Percentiles rank a stretch among this genome's conserved stretches.
These are phyloP conservation scores for Yamadazyma akitaensis DNA, from an alignment of 805 yeast genomes.

Conservation along the genomic window DNA sequence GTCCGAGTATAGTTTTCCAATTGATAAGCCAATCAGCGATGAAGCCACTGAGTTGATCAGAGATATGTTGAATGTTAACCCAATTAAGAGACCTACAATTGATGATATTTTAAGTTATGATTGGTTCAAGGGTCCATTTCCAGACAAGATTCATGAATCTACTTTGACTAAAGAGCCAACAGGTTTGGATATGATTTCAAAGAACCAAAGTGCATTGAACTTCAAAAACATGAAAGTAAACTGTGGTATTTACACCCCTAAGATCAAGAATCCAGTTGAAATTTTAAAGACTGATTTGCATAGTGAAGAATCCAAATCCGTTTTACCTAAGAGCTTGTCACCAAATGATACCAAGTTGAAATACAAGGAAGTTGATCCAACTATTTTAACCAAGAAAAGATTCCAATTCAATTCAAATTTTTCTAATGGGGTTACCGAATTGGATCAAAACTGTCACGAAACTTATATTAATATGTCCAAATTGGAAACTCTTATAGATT, in stretches of 20 bases:
- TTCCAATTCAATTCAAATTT: constrained; percentile 39
- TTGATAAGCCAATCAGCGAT: constrained; percentile 58
- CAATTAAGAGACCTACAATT: constrained; percentile 75
- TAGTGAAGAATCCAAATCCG: constrained; percentile 61
- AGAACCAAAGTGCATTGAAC: constrained; percentile 62
- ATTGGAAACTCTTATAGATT: constrained; percentile 37
- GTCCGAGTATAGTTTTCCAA: constrained; percentile 78
- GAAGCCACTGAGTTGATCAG: constrained; percentile 73
- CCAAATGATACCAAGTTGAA: constrained; percentile 89
- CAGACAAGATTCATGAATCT: constrained; percentile 59
- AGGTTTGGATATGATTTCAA: constrained; percentile 48
- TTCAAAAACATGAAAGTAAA: constrained; percentile 61
- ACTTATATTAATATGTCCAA: constrained; percentile 39
- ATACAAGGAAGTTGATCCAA: constrained; percentile 65
- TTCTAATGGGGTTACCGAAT: constrained; percentile 35
- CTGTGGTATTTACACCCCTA: constrained; percentile 58
- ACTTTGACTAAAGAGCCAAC: constrained; percentile 65
- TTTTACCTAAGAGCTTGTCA: constrained; percentile 85
- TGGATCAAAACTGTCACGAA: constrained; percentile 37
- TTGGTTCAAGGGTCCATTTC: constrained; percentile 89
- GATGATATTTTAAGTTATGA: constrained; percentile 75
- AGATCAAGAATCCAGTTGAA: constrained; percentile 61
- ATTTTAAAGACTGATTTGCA: constrained; percentile 66
- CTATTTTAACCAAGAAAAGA: constrained; percentile 25
- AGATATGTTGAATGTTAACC: constrained; percentile 73